phyloP scores from a whole-genome alignment of 2,329 filamentous ascomycete genomes.

The Nigrospora oryzae region DNA sequence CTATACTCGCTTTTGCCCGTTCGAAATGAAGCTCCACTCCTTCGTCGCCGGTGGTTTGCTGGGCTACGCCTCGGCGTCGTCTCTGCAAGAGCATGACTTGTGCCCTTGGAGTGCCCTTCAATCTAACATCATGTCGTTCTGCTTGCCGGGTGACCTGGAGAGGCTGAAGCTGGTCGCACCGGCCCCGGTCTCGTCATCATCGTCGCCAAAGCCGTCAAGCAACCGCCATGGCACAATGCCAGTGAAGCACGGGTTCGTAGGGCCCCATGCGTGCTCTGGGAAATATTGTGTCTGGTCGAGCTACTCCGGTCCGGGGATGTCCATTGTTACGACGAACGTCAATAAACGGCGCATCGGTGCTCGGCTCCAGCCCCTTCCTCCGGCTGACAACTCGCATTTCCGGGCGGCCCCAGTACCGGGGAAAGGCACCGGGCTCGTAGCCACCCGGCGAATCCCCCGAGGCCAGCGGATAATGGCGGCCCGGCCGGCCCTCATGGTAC shows the following conservation, averaged over 20 bases:
- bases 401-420: conserved; percentile 7
- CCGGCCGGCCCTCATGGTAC: conserved; percentile 13
- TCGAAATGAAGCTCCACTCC: too few species aligned
- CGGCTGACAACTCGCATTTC: not conserved
- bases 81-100: too few species aligned
- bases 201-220: too few species aligned
- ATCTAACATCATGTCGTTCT: too few species aligned
- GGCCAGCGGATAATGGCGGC: conserved; percentile 13
- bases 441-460: conserved; percentile 9
- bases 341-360: not conserved
- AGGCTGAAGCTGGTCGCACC: too few species aligned
- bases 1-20: too few species aligned
- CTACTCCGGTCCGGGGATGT: not conserved
- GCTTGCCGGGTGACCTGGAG: too few species aligned
- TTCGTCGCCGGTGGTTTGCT: too few species aligned
- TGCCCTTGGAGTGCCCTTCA: too few species aligned
- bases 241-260: not conserved
- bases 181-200: too few species aligned
- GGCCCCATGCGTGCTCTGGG: conserved; percentile 1
- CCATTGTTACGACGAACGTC: conserved; percentile 1
- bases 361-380: not conserved
- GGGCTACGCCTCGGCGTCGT: too few species aligned
- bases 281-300: conserved; percentile 6
- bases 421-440: conserved; percentile 14
- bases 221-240: too few species aligned